Conservation (phyloP, 768 basidiomycete species). For the Mrakia frigida region DNA sequence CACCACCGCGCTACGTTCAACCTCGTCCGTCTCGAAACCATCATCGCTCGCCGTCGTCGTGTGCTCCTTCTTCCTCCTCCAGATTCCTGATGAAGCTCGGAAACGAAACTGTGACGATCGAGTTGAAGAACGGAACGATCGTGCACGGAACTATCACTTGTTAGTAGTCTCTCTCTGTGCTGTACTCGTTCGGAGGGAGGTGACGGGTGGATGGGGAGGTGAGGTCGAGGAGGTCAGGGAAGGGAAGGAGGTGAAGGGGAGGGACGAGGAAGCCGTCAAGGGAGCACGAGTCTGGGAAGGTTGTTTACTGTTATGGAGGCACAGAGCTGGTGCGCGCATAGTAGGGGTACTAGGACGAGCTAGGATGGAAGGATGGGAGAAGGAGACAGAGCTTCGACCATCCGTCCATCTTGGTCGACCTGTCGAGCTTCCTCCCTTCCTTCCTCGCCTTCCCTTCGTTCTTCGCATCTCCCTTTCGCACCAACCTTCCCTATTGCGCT, state of each 20-base stretch:
- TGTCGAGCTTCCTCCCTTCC: no score
- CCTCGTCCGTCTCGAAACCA: no score
- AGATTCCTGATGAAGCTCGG: slow-evolving; percentile 99
- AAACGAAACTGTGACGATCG: slow-evolving; percentile 97
- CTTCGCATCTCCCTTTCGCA: background rate
- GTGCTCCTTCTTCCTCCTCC: background rate
- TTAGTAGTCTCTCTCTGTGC: slow-evolving; percentile 45
- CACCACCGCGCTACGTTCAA: no score
- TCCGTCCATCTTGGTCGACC: no score
- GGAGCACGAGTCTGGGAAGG: no score
- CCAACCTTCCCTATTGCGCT: background rate
- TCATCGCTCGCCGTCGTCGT: background rate
- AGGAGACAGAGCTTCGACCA: background rate
- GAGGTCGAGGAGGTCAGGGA: background rate
- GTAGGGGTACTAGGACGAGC: no score
- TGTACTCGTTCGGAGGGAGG: background rate
- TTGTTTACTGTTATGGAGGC: no score
- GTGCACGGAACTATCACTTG: slow-evolving; percentile 97
- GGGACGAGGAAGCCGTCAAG: no score
- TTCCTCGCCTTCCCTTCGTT: background rate
- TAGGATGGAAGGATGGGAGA: no score
- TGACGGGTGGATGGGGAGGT: background rate
- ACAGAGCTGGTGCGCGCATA: no score
- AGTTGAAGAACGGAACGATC: slow-evolving; percentile 93
- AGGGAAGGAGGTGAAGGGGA: background rate